These are phyloP conservation scores for Musa balbisiana DNA, from an alignment of 202 grass and related monocot species.

Conservation along the genomic window DNA sequence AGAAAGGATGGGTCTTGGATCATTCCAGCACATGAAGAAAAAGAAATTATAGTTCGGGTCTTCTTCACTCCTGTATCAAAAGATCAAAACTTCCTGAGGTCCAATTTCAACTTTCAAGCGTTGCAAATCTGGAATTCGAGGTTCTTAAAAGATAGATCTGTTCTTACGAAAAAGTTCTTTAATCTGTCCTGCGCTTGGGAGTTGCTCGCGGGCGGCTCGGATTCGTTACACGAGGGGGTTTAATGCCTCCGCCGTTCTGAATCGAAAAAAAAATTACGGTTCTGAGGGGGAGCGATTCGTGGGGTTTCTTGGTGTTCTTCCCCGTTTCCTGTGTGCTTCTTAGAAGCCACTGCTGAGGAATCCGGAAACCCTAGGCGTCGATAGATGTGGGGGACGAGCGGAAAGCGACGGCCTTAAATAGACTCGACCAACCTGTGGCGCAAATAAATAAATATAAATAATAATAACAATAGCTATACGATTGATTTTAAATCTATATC, in stretches of 20 bases:
- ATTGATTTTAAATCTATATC: neutral
- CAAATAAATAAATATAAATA: neutral
- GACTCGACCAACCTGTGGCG: neutral
- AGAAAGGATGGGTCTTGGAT: neutral
- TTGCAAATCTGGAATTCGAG: slow-evolving; percentile 14
- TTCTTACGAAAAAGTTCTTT: slow-evolving; percentile 11
- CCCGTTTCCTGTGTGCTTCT: slow-evolving; percentile 11
- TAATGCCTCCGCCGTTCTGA: slow-evolving; percentile 6
- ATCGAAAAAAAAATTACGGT: slow-evolving; percentile 12
- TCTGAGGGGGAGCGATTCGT: slow-evolving; percentile 18
- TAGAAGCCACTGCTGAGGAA: slow-evolving; percentile 8
- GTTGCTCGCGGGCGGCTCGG: slow-evolving; percentile 1
- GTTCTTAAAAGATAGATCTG: slow-evolving; percentile 16
- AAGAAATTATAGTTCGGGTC: slow-evolving; percentile 2
- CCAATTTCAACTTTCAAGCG: slow-evolving; percentile 13
- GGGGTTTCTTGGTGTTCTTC: slow-evolving; percentile 24
- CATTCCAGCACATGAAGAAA: neutral
- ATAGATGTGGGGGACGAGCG: neutral
- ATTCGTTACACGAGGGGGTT: neutral
- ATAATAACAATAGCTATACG: neutral
- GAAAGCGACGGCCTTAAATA: neutral
- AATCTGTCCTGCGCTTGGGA: slow-evolving; percentile 1
- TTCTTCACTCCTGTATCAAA: neutral
- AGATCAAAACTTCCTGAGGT: slow-evolving; percentile 9
- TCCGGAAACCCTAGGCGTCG: slow-evolving; percentile 42